A percentile compares a stretch with the other conserved stretches of the same genome.
These are phyloP conservation scores for Pyronema domesticum DNA, from an alignment of 495 filamentous ascomycete genomes.

Conservation along the genomic window DNA sequence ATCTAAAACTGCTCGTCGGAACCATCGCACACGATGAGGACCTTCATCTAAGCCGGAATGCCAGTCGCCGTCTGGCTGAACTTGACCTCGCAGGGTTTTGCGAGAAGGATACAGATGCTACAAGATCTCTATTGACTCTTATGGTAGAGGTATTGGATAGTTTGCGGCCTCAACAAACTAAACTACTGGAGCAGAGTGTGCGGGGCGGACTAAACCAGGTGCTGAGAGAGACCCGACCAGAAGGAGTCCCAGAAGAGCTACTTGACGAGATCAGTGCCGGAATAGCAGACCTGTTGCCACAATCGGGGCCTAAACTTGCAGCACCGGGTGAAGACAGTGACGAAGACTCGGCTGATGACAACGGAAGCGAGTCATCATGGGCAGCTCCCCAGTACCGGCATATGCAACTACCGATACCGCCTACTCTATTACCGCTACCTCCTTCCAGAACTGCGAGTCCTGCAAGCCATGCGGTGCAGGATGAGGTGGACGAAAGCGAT, in stretches of 20 bases:
- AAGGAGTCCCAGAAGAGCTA: not conserved
- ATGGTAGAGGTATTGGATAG: constrained; percentile 1
- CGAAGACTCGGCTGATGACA: too few species aligned
- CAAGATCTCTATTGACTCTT: constrained; percentile 5
- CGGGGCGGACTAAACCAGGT: not conserved
- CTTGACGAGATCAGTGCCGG: not conserved
- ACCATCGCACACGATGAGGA: constrained; percentile 45
- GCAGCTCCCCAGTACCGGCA: not conserved
- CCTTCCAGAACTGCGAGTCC: not conserved
- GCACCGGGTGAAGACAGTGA: too few species aligned
- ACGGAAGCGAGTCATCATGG: too few species aligned
- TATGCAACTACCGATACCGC: not conserved
- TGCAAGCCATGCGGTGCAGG: too few species aligned
- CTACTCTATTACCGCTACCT: not conserved
- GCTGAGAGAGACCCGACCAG: not conserved
- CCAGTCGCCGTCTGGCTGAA: constrained; percentile 19
- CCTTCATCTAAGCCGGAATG: constrained; percentile 35
- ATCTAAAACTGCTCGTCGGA: constrained; percentile 50
- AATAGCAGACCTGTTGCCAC: too few species aligned
- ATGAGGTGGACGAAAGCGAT: not conserved
- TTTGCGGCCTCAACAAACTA: not conserved
- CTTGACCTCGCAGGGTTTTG: constrained; percentile 16
- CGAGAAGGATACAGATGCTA: constrained; percentile 10
- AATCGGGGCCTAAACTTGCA: too few species aligned
- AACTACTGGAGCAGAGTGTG: not conserved